Percentiles rank a stretch among this genome's conserved stretches.
phyloP scores from a whole-genome alignment of 805 yeast genomes.

The Candida odintsovae region DNA sequence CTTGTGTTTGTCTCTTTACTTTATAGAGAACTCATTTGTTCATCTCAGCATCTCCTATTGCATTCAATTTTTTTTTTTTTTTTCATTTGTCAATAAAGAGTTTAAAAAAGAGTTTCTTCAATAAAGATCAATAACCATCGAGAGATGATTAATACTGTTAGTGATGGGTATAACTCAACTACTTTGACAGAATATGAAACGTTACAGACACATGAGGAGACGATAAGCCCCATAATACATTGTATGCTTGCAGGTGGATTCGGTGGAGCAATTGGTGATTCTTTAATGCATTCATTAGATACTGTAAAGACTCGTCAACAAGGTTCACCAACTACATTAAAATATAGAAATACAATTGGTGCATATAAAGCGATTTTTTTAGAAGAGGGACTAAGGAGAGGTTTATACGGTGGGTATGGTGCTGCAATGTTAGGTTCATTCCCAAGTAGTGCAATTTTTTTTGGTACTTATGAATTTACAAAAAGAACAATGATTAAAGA shows the following conservation, averaged over 20 bases:
- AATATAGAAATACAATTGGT: conserved; percentile 68
- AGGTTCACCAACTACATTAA: conserved; percentile 67
- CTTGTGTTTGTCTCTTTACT: too few species aligned
- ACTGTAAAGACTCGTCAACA: conserved; percentile 97
- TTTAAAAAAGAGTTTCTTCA: too few species aligned
- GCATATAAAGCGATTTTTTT: conserved; percentile 71
- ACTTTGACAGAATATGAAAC: not conserved
- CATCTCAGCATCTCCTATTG: too few species aligned
- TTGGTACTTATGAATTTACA: conserved; percentile 80
- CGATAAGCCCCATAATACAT: conserved; percentile 38
- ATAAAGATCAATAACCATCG: too few species aligned
- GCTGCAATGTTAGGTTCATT: conserved; percentile 92
- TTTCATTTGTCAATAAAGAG: too few species aligned
- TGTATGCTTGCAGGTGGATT: conserved; percentile 87
- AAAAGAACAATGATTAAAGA: conserved; percentile 67
- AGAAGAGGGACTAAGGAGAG: conserved; percentile 81
- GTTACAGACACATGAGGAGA: conserved; percentile 1
- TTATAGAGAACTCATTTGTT: too few species aligned
- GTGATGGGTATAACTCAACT: not conserved
- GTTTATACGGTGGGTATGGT: conserved; percentile 86
- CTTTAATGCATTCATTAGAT: conserved; percentile 91
- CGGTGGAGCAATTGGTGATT: conserved; percentile 92
- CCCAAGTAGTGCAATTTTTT: conserved; percentile 93
- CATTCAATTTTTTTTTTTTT: too few species aligned
- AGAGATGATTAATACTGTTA: not conserved